These are phyloP conservation scores for Orbilia quercus DNA, from an alignment of 2,329 filamentous ascomycete species.

Conservation along the genomic window DNA sequence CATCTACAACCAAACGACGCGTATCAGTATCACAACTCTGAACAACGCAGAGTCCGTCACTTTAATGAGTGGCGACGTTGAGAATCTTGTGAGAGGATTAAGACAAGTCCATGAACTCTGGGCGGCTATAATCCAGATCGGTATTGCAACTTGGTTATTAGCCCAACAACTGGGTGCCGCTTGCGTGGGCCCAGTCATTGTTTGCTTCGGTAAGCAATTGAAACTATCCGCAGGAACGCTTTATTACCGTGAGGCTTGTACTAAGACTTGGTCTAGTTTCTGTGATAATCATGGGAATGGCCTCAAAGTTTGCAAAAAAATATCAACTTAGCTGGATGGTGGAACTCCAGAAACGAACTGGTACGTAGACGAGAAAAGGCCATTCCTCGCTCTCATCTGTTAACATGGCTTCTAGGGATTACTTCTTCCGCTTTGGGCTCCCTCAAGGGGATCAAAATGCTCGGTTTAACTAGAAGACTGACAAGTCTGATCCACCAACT, in stretches of 20 bases:
- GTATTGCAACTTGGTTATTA: conserved; percentile 62
- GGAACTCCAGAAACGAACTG: conserved; percentile 60
- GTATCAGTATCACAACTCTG: conserved; percentile 61
- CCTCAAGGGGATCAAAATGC: conserved; percentile 65
- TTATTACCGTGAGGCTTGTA: background rate
- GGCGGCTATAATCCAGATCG: conserved; percentile 62
- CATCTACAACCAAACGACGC: conserved; percentile 62
- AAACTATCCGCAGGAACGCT: conserved; percentile 4
- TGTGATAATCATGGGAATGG: conserved; percentile 58
- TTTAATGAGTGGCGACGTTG: conserved; percentile 67
- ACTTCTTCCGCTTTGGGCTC: conserved; percentile 62
- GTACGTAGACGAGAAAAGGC: conserved; percentile 32
- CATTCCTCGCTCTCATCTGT: background rate
- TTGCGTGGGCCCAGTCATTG: conserved; percentile 61
- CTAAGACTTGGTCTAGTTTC: conserved; percentile 21
- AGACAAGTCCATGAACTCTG: conserved; percentile 64
- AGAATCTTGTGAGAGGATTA: conserved; percentile 63
- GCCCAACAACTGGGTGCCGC: conserved; percentile 61
- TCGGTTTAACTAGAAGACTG: conserved; percentile 62
- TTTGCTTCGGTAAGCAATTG: conserved; percentile 56
- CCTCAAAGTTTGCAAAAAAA: conserved; percentile 58
- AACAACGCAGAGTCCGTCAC: conserved; percentile 65
- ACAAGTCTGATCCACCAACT: conserved; percentile 62
- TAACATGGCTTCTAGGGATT: conserved; percentile 39
- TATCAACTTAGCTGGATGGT: conserved; percentile 61